Base-by-base conservation (phyloP, 2,329 filamentous ascomycete genomes). In the Neofusicoccum sp. region DNA sequence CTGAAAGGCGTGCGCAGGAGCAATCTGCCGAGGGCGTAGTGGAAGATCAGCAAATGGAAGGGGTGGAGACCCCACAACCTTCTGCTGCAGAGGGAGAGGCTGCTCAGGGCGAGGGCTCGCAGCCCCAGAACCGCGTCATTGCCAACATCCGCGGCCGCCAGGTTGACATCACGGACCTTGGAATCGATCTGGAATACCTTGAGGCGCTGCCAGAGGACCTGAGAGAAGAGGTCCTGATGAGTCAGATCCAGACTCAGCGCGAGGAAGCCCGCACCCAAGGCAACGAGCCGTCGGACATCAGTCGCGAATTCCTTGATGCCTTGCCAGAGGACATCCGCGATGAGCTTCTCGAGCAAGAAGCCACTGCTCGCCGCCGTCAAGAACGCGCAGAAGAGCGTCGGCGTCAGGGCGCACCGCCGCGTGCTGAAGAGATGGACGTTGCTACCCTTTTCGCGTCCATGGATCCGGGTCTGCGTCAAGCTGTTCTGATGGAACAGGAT, bases 131-230 rank as follows among this genome's bases (percentile, higher is more conserved):
- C 60, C 89, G 93, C 52, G 85, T 96, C 34, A 89, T 89, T 70
- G 96, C 92, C 14, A 93, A 86, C 1, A 93, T 99, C 61, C 84
- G 93, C 65, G 94, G 93, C 31, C 90, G 91, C 66, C 88, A 95
- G 70, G 86, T 96, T 60, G 95, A 99, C 74, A 95, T 99, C 54
- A 99, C 95, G 0, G 91, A 92, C 65, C 84, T 99, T 66, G 93
- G 94, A 54, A 98, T 99, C 69, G 95, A 99, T 73, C 86, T 90
- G 14, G 93, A 96, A 63, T 99, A 97, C 76, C 86, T 99, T 6
- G 92, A 95, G 64, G 96, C 94, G n/a, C 81, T 99, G n/a, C 95
- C 95, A 0, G 95, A 99, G 70, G 96, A 99, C 65, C 88, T 98
- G 73, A 86, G 95, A 49, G 94, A 98, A 76, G 95, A 99, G 74